Base-by-base conservation (phyloP, 176 grass and related monocot genomes). In the Aechmea fasciata region DNA sequence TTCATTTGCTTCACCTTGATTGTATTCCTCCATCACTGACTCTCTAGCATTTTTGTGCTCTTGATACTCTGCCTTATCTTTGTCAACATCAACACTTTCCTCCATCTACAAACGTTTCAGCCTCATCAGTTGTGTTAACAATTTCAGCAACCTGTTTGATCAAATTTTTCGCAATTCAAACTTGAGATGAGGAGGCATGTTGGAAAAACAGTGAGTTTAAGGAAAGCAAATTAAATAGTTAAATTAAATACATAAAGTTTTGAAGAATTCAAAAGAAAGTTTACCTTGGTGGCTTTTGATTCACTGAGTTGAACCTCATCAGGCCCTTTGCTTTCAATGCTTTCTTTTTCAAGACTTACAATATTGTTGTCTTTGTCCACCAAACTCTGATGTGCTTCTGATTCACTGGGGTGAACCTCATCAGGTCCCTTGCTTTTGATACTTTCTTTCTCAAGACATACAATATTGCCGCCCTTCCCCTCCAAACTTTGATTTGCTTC, bases 41-140 rank as follows among this genome's bases (percentile, higher is more conserved):
- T 69, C 67, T 10, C 22, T 52, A 55, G 14, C 50, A 57, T 55
- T 66, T 77, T 77, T 52, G 3, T 67, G 20, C 9, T 77, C 55
- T 41, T 77, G 64, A 51, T 29, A 49, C 11, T 51, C 65, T 24
- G 67, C 65, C 10, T 61, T 29, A 2, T 57, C 17, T 24, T 47
- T 64, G 47, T 68, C 19, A 54, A 13, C 50, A 51, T 69, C 26
- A 69, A 47, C 11, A 61, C 55, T 18, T 61, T 61, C 55, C 13
- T 18, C 20, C n/a, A 6, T 57, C 53, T 19, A 2, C 15, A 18
- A 6, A n/a, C 20, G 55, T 17, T 61, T 22, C 20, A 61, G 55
- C 20, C 20, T 15, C 17, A 61, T 22, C 4, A 61, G 9, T 18
- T 10, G 15, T 61, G 13, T 4, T 18, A 61, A 10, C 17, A 61